phyloP scores from a whole-genome alignment of 768 basidiomycete genomes.

The Gloeostereum incarnatum region DNA sequence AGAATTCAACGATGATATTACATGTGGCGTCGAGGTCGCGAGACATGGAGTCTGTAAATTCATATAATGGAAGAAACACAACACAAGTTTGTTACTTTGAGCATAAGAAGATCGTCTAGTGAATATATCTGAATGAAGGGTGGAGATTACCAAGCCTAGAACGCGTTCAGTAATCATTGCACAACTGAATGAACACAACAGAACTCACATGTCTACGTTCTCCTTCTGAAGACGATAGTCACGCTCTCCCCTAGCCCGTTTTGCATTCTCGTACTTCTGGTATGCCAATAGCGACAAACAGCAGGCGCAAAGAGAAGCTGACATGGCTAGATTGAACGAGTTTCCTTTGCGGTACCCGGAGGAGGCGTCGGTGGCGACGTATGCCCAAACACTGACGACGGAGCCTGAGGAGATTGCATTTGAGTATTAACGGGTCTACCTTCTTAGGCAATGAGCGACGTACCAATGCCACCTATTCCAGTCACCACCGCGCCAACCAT shows the following conservation, averaged over 20 bases:
- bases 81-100: no score
- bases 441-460: background rate
- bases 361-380: slow-evolving; percentile 4
- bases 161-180: no score
- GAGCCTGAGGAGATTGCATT: background rate
- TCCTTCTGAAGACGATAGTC: background rate
- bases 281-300: background rate
- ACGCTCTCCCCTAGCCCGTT: background rate
- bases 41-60: no score
- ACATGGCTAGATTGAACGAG: slow-evolving; percentile 3
- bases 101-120: no score
- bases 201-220: no score
- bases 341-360: slow-evolving; percentile 5
- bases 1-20: no score
- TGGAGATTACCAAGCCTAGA: no score
- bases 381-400: background rate
- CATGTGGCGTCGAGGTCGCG: no score
- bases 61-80: no score
- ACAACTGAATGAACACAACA: no score
- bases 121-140: no score
- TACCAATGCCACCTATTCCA: slow-evolving; percentile 4
- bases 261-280: background rate
- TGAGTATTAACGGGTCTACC: background rate
- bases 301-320: background rate
- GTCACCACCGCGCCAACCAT: slow-evolving; percentile 7